phyloP scores from a whole-genome alignment of 768 basidiomycete species.

The Pulveroboletus frians region DNA sequence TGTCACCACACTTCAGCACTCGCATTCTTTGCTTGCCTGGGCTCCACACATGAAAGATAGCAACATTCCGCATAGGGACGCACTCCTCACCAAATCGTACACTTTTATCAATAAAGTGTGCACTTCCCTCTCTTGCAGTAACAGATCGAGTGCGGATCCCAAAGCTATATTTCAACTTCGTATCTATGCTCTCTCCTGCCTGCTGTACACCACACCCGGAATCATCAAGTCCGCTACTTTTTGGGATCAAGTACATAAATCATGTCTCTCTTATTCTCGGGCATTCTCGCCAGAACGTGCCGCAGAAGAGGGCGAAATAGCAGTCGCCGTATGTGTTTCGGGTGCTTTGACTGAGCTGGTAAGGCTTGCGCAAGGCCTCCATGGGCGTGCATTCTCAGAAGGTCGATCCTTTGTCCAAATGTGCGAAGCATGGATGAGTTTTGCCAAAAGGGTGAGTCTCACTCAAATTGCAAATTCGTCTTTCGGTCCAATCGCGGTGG shows the following conservation, averaged over 20 bases:
- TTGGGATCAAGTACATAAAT: slow-evolving; percentile 64
- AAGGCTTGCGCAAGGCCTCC: slow-evolving; percentile 32
- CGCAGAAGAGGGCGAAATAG: slow-evolving; percentile 25
- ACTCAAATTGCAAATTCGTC: neutral
- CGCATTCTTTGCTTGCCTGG: slow-evolving; percentile 49
- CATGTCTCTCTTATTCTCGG: slow-evolving; percentile 35
- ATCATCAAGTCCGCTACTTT: slow-evolving; percentile 48
- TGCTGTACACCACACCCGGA: slow-evolving; percentile 46
- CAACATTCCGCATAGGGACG: slow-evolving; percentile 43
- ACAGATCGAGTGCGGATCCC: slow-evolving; percentile 8
- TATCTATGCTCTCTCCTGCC: slow-evolving; percentile 41
- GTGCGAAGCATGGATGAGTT: slow-evolving; percentile 68
- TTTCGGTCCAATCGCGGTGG: neutral
- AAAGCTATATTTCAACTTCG: slow-evolving; percentile 35
- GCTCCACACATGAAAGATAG: slow-evolving; percentile 34
- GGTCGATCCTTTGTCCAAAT: slow-evolving; percentile 54
- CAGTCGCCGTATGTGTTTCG: slow-evolving; percentile 35
- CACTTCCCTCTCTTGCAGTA: slow-evolving; percentile 28
- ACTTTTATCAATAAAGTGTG: slow-evolving; percentile 40
- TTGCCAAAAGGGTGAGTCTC: slow-evolving; percentile 56
- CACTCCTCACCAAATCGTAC: slow-evolving; percentile 56
- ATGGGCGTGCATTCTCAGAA: slow-evolving; percentile 39
- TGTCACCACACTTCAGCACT: slow-evolving; percentile 25
- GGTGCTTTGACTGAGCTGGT: slow-evolving; percentile 42
- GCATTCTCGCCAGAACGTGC: slow-evolving; percentile 14